A percentile compares a stretch with the other conserved stretches of the same genome.
phyloP scores from a whole-genome alignment of 331 rosid genomes.

The Cydonia oblonga region DNA sequence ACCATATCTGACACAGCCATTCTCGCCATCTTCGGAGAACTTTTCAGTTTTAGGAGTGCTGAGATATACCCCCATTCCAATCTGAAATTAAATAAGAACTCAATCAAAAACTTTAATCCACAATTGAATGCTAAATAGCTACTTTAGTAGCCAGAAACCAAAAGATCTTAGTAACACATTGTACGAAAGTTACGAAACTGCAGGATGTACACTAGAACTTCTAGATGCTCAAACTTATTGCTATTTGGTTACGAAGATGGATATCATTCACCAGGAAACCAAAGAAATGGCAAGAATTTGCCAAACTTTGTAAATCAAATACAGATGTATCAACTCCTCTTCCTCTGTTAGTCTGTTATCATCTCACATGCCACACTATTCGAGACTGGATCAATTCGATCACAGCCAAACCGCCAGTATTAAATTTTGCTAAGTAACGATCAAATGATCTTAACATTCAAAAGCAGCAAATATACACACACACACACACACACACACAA shows the following conservation, averaged over 20 bases:
- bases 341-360: background rate
- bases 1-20: conserved; percentile 57
- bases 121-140: background rate
- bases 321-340: background rate
- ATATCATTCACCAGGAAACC: background rate
- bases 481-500: background rate
- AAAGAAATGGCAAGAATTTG: background rate
- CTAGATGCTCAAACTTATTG: background rate
- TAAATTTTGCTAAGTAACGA: background rate
- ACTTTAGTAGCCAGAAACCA: background rate
- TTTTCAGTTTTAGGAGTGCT: conserved; percentile 91
- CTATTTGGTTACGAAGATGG: background rate
- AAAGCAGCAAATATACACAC: background rate
- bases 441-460: background rate
- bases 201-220: background rate
- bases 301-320: background rate
- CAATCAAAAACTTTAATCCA: background rate
- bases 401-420: background rate
- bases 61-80: conserved; percentile 75
- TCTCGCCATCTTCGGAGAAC: conserved; percentile 80
- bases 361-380: background rate
- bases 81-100: conserved; percentile 15
- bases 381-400: background rate
- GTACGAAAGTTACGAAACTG: background rate
- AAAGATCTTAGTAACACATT: background rate